Evolutionary conservation across 2,329 filamentous ascomycete species (phyloP).

Genomic region (Cyanodermella asteris): DNA sequence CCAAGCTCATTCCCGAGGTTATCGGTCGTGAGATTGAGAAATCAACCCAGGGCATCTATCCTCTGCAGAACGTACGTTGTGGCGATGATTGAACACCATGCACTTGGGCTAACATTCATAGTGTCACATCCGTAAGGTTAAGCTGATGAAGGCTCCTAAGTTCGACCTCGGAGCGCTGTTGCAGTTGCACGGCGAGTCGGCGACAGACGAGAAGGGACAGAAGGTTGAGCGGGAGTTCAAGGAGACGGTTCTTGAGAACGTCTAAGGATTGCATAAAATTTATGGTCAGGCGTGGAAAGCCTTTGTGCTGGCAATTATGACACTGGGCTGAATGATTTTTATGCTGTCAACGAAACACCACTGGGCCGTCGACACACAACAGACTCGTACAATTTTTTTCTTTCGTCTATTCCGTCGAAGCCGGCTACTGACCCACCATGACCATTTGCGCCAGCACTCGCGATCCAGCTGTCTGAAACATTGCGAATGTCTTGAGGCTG

Average conservation of each 20-base stretch:
- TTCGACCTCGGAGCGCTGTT: conserved; percentile 95
- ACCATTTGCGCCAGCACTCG: too few species aligned
- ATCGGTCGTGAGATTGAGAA: conserved; percentile 99
- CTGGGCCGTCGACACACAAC: too few species aligned
- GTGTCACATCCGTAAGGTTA: conserved; percentile 99
- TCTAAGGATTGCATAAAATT: conserved; percentile 37
- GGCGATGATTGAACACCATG: not conserved
- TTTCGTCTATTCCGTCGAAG: too few species aligned
- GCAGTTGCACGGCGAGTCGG: conserved; percentile 91
- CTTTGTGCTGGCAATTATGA: too few species aligned
- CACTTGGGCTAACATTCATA: conserved; percentile 17
- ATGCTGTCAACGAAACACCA: too few species aligned
- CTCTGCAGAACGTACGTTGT: conserved; percentile 77
- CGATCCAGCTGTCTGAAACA: too few species aligned
- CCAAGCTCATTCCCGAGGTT: conserved; percentile 97
- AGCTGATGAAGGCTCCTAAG: conserved; percentile 96
- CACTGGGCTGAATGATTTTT: conserved; percentile 9
- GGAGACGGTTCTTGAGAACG: conserved; percentile 83
- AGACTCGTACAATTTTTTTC: too few species aligned
- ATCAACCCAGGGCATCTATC: conserved; percentile 97
- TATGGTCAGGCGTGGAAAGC: conserved; percentile 5
- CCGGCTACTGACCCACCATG: too few species aligned
- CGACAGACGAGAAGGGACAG: conserved; percentile 86
- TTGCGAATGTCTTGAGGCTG: too few species aligned
- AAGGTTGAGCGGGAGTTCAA: conserved; percentile 99